Conservation (phyloP, 2,329 filamentous ascomycete species). For the Tolypocladium paradoxum region DNA sequence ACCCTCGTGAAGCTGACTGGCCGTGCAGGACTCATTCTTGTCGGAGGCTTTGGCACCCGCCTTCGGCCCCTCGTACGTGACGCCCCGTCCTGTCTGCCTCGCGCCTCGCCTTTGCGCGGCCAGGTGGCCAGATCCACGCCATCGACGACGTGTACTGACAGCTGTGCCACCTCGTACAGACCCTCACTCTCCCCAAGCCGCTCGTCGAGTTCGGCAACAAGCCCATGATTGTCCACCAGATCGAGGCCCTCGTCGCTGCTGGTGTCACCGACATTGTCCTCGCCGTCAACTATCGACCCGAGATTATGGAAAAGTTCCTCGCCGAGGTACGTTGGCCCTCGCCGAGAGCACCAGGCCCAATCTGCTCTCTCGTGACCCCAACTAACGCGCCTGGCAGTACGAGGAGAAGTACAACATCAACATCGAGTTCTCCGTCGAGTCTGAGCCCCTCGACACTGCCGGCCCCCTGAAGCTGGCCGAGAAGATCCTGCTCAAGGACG, state of each 20-base stretch:
- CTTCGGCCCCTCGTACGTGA: conserved; percentile 75
- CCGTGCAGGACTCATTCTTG: conserved; percentile 80
- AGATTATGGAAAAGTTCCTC: conserved; percentile 91
- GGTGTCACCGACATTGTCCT: conserved; percentile 97
- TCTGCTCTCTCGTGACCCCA: background rate
- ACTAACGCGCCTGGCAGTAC: conserved; percentile 44
- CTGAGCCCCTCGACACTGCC: conserved; percentile 87
- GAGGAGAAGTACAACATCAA: conserved; percentile 86
- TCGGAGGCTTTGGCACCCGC: conserved; percentile 97
- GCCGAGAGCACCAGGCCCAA: background rate
- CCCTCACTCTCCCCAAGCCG: conserved; percentile 91
- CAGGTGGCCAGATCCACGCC: background rate
- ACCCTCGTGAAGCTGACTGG: conserved; percentile 8
- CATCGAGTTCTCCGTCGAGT: conserved; percentile 95
- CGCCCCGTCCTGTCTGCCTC: background rate
- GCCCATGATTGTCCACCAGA: conserved; percentile 98
- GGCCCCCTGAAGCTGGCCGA: conserved; percentile 94
- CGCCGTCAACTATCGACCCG: conserved; percentile 95
- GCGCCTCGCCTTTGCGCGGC: background rate
- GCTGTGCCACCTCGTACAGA: conserved; percentile 40
- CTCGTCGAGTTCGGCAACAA: conserved; percentile 98
- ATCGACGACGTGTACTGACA: conserved; percentile 10
- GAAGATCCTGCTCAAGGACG: conserved; percentile 83
- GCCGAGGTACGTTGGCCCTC: conserved; percentile 54
- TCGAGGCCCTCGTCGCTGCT: conserved; percentile 84